Conservation (phyloP, 1,284 basidiomycete species). For the Cryptococcus amylolentus region DNA sequence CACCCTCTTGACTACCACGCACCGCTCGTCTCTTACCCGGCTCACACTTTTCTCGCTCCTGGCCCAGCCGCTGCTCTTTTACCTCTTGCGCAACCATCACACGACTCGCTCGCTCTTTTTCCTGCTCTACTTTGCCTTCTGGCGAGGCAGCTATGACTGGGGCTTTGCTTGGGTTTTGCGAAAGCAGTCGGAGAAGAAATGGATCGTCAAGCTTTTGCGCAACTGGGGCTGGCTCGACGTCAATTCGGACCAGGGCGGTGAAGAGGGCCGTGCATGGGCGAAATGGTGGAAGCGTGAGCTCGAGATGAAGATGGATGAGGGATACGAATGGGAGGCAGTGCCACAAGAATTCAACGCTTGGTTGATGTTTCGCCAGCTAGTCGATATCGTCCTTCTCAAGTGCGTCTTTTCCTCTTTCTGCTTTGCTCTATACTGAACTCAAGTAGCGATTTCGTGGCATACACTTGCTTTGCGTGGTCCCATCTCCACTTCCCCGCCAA, state of each 20-base stretch:
- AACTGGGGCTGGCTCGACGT: slow-evolving; percentile 82
- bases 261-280: slow-evolving; percentile 62
- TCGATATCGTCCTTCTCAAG: slow-evolving; percentile 96
- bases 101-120: slow-evolving; percentile 50
- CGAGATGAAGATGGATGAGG: slow-evolving; percentile 87
- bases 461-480: slow-evolving; percentile 91
- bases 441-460: slow-evolving; percentile 88
- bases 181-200: slow-evolving; percentile 87
- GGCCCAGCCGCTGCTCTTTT: slow-evolving; percentile 74
- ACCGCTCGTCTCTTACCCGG: slow-evolving; percentile 88
- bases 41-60: slow-evolving; percentile 76
- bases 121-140: slow-evolving; percentile 70
- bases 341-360: slow-evolving; percentile 51
- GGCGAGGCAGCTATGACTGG: slow-evolving; percentile 86
- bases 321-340: slow-evolving; percentile 78
- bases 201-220: slow-evolving; percentile 81
- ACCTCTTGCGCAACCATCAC: slow-evolving; percentile 58
- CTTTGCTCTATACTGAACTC: not conserved
- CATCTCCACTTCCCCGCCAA: slow-evolving; percentile 78
- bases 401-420: slow-evolving; percentile 49
- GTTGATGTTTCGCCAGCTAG: slow-evolving; percentile 58
- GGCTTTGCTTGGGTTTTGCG: slow-evolving; percentile 92
- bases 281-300: slow-evolving; percentile 84
- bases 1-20: slow-evolving; percentile 79
- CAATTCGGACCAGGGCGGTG: slow-evolving; percentile 26